Evolutionary conservation across 495 filamentous ascomycete species (phyloP).

Genomic region (Polyplosphaeria fusca): DNA sequence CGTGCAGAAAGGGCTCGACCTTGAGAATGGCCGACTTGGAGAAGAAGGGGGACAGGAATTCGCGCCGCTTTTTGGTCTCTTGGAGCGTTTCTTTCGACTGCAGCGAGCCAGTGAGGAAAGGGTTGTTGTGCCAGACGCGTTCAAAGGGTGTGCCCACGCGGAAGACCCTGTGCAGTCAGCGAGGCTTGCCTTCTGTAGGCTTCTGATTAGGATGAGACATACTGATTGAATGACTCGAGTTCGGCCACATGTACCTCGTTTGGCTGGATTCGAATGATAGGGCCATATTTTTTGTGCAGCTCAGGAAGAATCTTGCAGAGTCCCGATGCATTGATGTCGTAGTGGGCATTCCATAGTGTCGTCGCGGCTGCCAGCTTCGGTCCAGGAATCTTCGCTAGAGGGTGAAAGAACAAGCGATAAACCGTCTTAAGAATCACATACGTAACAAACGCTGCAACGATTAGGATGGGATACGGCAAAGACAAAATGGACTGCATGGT

Average conservation of each 20-base stretch:
- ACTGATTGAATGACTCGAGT: conserved; percentile 7
- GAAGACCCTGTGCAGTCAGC: conserved; percentile 1
- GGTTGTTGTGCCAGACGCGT: conserved; percentile 16
- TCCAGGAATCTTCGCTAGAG: conserved; percentile 1
- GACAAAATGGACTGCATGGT: too few relatives aligned
- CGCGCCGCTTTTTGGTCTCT: not conserved
- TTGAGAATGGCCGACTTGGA: conserved; percentile 5
- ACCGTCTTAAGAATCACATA: conserved; percentile 3
- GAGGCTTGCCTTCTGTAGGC: not conserved
- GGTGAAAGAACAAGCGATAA: conserved; percentile 9
- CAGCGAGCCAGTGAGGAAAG: conserved; percentile 5
- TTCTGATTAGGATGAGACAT: too few relatives aligned
- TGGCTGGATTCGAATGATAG: not conserved
- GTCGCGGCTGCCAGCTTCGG: conserved; percentile 12
- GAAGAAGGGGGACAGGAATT: conserved; percentile 10
- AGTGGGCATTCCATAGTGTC: conserved; percentile 6
- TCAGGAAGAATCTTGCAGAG: not conserved
- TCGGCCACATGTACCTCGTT: conserved; percentile 1
- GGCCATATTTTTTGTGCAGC: conserved; percentile 8
- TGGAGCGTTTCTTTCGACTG: conserved; percentile 1
- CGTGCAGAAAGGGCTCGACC: conserved; percentile 7
- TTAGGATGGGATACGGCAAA: too few relatives aligned
- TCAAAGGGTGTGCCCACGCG: conserved; percentile 6
- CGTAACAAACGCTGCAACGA: too few relatives aligned
- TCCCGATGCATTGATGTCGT: conserved; percentile 1